Base-by-base conservation (phyloP, 805 yeast genomes). In the Kodamaea restingae region DNA sequence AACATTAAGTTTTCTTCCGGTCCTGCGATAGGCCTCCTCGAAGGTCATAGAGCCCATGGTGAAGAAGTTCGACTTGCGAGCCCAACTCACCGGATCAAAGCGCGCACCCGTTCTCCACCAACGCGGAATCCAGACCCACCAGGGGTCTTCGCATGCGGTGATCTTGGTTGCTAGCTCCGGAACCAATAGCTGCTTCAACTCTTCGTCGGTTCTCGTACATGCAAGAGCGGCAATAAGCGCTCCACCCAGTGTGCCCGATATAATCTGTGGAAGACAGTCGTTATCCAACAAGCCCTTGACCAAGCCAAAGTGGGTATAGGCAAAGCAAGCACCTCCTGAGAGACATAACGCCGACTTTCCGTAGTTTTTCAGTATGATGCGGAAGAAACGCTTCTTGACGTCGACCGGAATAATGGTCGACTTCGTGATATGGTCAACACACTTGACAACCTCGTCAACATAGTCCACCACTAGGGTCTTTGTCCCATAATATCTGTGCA, bases 231-330 rank as follows among this genome's bases (percentile, higher is more conserved):
- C 90, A 10, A 84, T 77, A 9, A 83, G 60, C 1, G 88, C 91
- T 11, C 95, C 95, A 2, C 93, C 91, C 0, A 87, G 79, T 0
- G 93, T 84, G 1, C 95, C 95, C 25, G 85, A 75, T 7, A 85
- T 66, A 26, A 84, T 81, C 4, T 69, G 67, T 1, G 95, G 95
- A 36, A 84, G 61, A 36, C 76, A 60, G 54, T 80, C 82, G 41
- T 75, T 73, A 42, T 85, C 88, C 4, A 84, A 59, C 28, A 85
- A 58, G 0, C 88, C 90, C 46, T 80, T 80, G 18, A 84, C 71
- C 2, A 84, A 76, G 2, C 95, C 95, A 59, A 83, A 80, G 58
- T 84, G 95, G 22, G 80, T 77, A 48, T 82, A 81, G 1, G 90
- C 78, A 56, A 84, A 85, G 21, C 84, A 75, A 1, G 88, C 95